Base-by-base conservation (phyloP, 108 stramenopile species). In the Pseudonitzschia pungens region DNA sequence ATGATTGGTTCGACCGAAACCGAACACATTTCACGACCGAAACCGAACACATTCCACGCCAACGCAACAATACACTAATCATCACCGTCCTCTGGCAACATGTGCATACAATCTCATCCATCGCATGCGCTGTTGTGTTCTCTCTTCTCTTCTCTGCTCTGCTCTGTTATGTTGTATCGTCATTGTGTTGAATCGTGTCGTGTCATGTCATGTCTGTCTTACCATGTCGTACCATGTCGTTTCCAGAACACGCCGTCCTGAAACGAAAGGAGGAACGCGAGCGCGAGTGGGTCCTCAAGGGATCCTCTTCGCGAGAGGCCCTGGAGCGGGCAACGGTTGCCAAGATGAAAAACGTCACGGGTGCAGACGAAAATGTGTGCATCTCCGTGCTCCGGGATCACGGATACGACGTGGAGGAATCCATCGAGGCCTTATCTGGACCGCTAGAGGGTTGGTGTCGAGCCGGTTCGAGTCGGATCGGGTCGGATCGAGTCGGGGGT, bases 311-410 rank as follows among this genome's bases (percentile, higher is more conserved):
- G 45, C 53, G 70, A 0, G 81, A 77, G 27, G 77, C 75, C 50
- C 43, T 80, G 36, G 59, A 79, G 54, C 32, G 55, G 0, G 72
- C 76, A 10, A 67, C 76, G 14, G n/a, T 84, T 48, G 58, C 56
- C 11, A 77, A 80, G 50, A 81, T 85, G 84, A 85, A 77, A 6
- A 63, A 36, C 28, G 72, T 81, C n/a, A 85, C 84, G 0, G 77
- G 73, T 15, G 80, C 77, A n/a, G 66, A 78, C 2, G 84, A 85
- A 45, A 71, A 75, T 8, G 22, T 85, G 32, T 85, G 84, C 45
- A 62, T 78, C 45, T 52, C 84, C n/a, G 29, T 78, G 20, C 51
- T 85, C 64, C 68, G 78, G 68, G 48, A 57, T 11, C 70, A 81
- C 70, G 55, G 65, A 43, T 85, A 81, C 42, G 77, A 81, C 58